Conservation (phyloP, 2,329 filamentous ascomycete species). For the Sporothrix schenckii region DNA sequence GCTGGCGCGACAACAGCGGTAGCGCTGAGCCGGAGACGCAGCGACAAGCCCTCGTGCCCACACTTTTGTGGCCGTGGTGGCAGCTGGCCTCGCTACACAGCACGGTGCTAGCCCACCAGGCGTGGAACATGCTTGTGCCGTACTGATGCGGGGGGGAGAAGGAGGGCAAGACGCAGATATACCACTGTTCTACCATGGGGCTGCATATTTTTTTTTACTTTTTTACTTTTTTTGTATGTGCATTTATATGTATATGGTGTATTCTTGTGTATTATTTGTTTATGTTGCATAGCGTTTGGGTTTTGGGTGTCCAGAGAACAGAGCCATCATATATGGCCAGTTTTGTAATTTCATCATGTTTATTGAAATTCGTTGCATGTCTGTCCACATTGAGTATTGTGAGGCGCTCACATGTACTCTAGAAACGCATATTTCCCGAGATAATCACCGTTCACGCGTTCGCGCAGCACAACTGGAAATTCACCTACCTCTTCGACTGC, state of each 20-base stretch:
- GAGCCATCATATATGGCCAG: background rate
- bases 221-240: background rate
- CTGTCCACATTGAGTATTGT: slow-evolving; percentile 1
- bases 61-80: slow-evolving; percentile 32
- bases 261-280: background rate
- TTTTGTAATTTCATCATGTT: background rate
- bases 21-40: background rate
- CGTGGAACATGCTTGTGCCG: slow-evolving; percentile 30
- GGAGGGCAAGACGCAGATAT: background rate
- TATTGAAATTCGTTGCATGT: background rate
- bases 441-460: background rate
- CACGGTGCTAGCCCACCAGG: slow-evolving; percentile 30
- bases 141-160: background rate
- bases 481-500: background rate
- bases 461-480: background rate
- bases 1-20: slow-evolving; percentile 2
- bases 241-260: background rate
- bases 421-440: background rate
- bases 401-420: background rate
- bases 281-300: slow-evolving; percentile 23
- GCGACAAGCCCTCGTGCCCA: background rate
- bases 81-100: slow-evolving; percentile 35
- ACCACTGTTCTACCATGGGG: background rate
- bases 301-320: background rate
- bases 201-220: too few relatives aligned